Evolutionary conservation across 345 rosid genomes (phyloP).

Genomic region (Ceriops decandra): DNA sequence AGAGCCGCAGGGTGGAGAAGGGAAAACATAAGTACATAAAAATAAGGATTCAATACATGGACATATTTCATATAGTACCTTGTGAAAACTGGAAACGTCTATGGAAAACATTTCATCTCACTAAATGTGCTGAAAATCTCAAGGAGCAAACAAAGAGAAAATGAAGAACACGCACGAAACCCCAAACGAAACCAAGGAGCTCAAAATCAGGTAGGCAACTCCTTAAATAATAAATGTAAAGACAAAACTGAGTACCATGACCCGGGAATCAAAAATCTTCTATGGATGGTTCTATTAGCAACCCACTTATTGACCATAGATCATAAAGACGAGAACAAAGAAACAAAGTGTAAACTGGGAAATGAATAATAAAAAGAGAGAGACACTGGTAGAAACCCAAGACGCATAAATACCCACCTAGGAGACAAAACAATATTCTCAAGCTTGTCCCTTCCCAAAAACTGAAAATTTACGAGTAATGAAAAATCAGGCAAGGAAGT

Average conservation of each 20-base stretch:
- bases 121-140: slow-evolving; percentile 11
- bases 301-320: slow-evolving; percentile 27
- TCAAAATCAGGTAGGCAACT: slow-evolving; percentile 20
- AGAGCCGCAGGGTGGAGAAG: slow-evolving; percentile 4
- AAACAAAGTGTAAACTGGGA: slow-evolving; percentile 2
- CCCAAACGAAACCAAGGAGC: slow-evolving; percentile 16
- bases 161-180: slow-evolving; percentile 16
- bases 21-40: not conserved
- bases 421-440: slow-evolving; percentile 54
- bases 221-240: slow-evolving; percentile 25
- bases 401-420: slow-evolving; percentile 46
- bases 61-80: not conserved
- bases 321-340: slow-evolving; percentile 14
- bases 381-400: slow-evolving; percentile 9
- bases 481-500: slow-evolving; percentile 21
- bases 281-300: slow-evolving; percentile 29
- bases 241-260: slow-evolving; percentile 31
- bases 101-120: not conserved
- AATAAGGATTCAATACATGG: not conserved
- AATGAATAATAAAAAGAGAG: slow-evolving; percentile 1
- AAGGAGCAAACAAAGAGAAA: slow-evolving; percentile 14
- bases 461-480: slow-evolving; percentile 20
- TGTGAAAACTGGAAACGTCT: not conserved
- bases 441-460: slow-evolving; percentile 43
- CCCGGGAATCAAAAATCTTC: slow-evolving; percentile 26